Percentiles rank a stretch among this genome's conserved stretches.
These are phyloP conservation scores for Russula abietina DNA, from an alignment of 768 basidiomycete species.

Conservation along the genomic window DNA sequence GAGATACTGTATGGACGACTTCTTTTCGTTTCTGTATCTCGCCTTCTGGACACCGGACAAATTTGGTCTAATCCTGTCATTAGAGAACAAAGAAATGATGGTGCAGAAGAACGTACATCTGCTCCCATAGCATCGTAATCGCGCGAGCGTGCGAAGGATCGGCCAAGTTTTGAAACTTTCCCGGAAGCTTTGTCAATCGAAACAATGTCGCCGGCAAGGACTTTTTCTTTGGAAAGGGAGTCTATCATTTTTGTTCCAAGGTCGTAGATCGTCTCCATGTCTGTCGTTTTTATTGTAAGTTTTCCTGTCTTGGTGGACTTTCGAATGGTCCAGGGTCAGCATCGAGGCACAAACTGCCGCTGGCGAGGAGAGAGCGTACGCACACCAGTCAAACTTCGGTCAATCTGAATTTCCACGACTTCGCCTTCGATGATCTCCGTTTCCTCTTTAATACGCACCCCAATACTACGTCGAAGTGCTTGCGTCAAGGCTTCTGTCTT, in stretches of 20 bases:
- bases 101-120: slow-evolving; percentile 57
- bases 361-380: slow-evolving; percentile 28
- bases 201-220: slow-evolving; percentile 90
- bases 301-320: slow-evolving; percentile 98
- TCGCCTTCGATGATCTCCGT: slow-evolving; percentile 97
- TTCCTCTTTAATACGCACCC: slow-evolving; percentile 96
- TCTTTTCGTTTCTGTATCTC: slow-evolving; percentile 98
- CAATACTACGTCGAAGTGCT: slow-evolving; percentile 92
- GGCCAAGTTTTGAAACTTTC: slow-evolving; percentile 91
- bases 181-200: slow-evolving; percentile 97
- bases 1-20: slow-evolving; percentile 92
- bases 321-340: neutral
- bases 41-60: slow-evolving; percentile 96
- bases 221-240: slow-evolving; percentile 93
- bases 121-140: slow-evolving; percentile 99
- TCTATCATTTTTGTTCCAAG: slow-evolving; percentile 99
- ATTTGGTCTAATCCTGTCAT: slow-evolving; percentile 69
- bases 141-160: slow-evolving; percentile 93
- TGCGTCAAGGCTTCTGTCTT: slow-evolving; percentile 98
- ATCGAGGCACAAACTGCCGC: neutral
- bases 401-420: slow-evolving; percentile 97
- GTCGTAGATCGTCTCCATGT: slow-evolving; percentile 99
- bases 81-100: neutral
- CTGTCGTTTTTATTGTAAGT: slow-evolving; percentile 94
- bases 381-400: slow-evolving; percentile 93